A percentile compares a stretch with the other conserved stretches of the same genome.
phyloP scores from a whole-genome alignment of 2,329 filamentous ascomycete genomes.

The Pseudocercospora fijiensis region DNA sequence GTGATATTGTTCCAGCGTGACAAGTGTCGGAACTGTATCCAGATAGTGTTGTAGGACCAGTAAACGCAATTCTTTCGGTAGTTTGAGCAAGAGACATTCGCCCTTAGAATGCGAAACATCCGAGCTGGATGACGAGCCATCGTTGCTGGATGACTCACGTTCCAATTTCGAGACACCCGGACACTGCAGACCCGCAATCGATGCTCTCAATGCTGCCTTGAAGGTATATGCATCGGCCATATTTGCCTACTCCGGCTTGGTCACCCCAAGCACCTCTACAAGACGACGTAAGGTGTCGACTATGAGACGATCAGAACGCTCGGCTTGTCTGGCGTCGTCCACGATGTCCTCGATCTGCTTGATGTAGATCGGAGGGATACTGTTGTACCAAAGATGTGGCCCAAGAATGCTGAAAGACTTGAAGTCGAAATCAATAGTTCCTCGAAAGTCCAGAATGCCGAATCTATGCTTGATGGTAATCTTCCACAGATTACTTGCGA shows the following conservation, averaged over 20 bases:
- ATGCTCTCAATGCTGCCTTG: background rate
- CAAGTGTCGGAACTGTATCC: constrained; percentile 17
- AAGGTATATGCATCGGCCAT: constrained; percentile 5
- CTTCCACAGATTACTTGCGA: constrained; percentile 12
- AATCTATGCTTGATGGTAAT: constrained; percentile 21
- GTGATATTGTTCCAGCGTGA: constrained; percentile 20
- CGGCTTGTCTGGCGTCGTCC: constrained; percentile 5
- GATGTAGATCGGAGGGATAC: constrained; percentile 15
- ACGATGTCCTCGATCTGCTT: constrained; percentile 15
- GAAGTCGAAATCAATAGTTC: constrained; percentile 20
- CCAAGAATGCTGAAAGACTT: constrained; percentile 15
- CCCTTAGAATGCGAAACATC: background rate
- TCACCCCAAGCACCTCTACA: constrained; percentile 16
- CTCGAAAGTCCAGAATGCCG: constrained; percentile 20
- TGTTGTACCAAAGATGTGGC: constrained; percentile 19
- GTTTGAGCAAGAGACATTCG: background rate
- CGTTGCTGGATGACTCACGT: background rate
- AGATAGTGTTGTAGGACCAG: constrained; percentile 15
- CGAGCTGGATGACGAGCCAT: background rate
- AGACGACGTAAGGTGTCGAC: constrained; percentile 17
- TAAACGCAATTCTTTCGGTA: constrained; percentile 14
- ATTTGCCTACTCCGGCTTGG: background rate
- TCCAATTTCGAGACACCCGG: background rate
- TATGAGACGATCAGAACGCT: constrained; percentile 6
- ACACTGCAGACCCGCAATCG: background rate